A percentile compares a stretch with the other conserved stretches of the same genome.
phyloP scores from a whole-genome alignment of 2,329 filamentous ascomycete species.

The Aspergillus arachidicola region DNA sequence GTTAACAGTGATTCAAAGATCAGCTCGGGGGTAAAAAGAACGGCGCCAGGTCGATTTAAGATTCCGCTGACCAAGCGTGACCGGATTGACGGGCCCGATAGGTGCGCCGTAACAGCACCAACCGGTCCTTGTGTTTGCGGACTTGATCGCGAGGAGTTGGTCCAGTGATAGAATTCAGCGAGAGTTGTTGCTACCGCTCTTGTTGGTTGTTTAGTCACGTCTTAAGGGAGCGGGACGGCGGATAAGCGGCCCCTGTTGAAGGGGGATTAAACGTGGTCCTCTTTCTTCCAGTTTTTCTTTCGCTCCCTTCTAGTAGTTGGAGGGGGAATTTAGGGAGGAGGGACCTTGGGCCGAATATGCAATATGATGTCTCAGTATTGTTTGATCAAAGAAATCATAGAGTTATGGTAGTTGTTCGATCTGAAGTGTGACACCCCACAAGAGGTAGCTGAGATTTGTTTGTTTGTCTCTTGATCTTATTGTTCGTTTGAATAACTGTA shows the following conservation, averaged over 20 bases:
- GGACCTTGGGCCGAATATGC: too few relatives aligned
- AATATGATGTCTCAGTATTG: neutral
- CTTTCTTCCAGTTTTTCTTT: neutral
- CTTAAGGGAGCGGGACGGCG: conserved; percentile 5
- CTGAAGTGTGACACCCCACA: neutral
- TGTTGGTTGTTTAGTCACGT: conserved; percentile 3
- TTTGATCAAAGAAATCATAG: neutral
- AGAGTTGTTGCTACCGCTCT: neutral
- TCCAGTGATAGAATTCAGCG: neutral
- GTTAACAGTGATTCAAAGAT: neutral
- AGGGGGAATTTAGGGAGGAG: neutral
- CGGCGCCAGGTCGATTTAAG: neutral
- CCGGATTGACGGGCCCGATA: neutral
- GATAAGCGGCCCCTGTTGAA: conserved; percentile 8
- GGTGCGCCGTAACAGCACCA: neutral
- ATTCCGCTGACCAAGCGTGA: neutral
- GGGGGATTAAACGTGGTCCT: neutral
- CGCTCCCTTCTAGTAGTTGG: neutral
- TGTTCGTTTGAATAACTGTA: neutral
- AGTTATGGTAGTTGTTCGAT: neutral
- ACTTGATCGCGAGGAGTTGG: neutral
- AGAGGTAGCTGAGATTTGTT: neutral
- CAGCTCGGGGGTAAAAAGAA: neutral
- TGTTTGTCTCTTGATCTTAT: neutral
- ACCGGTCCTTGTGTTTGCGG: neutral